phyloP scores from a whole-genome alignment of 805 yeast species.

The Zygosaccharomyces bailii region DNA sequence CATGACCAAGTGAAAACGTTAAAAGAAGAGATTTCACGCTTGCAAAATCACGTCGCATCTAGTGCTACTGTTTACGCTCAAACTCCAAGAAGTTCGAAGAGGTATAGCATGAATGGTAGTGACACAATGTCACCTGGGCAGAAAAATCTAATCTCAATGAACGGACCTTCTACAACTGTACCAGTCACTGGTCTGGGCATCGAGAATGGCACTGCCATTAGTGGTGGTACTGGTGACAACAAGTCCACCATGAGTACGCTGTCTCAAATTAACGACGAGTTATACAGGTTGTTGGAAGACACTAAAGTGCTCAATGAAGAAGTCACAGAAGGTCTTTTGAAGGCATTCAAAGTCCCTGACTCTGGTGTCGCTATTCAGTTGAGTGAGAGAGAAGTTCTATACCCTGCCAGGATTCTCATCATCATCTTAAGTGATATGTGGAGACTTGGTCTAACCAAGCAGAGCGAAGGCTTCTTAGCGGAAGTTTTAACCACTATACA shows the following conservation, averaged over 20 bases:
- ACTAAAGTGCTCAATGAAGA: slow-evolving; percentile 73
- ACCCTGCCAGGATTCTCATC: slow-evolving; percentile 94
- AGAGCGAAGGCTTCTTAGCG: slow-evolving; percentile 86
- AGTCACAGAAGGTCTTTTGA: slow-evolving; percentile 79
- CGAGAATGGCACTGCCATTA: slow-evolving; percentile 14
- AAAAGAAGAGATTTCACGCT: slow-evolving; percentile 47
- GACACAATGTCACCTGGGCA: slow-evolving; percentile 24
- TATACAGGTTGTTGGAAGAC: slow-evolving; percentile 66
- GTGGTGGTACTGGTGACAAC: slow-evolving; percentile 38
- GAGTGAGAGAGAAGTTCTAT: slow-evolving; percentile 84
- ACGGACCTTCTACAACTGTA: slow-evolving; percentile 14
- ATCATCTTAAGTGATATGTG: slow-evolving; percentile 95
- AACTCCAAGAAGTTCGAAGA: slow-evolving; percentile 34
- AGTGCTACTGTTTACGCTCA: slow-evolving; percentile 34
- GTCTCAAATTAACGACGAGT: slow-evolving; percentile 71
- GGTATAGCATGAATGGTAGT: slow-evolving; percentile 32
- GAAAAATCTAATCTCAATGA: slow-evolving; percentile 21
- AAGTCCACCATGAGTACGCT: slow-evolving; percentile 43
- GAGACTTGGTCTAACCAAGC: slow-evolving; percentile 91
- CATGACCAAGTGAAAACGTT: slow-evolving; percentile 52
- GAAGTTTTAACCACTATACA: slow-evolving; percentile 86
- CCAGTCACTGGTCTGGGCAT: slow-evolving; percentile 18
- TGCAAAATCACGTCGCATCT: slow-evolving; percentile 36
- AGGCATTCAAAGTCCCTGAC: slow-evolving; percentile 79
- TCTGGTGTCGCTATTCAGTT: slow-evolving; percentile 81